These are phyloP conservation scores for Chimonanthus salicifolius DNA, from an alignment of 164 flowering plant species.

Conservation along the genomic window DNA sequence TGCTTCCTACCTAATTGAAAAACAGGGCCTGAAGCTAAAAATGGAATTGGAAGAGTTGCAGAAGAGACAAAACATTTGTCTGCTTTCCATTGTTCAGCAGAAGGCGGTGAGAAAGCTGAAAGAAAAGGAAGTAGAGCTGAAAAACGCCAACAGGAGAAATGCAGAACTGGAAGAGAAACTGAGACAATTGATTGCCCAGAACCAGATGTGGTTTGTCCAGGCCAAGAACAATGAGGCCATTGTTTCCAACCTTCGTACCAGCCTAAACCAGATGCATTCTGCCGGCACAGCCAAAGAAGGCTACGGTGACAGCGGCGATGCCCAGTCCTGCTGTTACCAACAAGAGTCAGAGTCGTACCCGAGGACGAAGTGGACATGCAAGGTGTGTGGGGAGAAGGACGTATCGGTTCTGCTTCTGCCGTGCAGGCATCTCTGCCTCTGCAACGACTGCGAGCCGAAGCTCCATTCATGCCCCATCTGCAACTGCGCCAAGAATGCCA, in stretches of 20 bases:
- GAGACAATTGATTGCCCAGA: conserved; percentile 25
- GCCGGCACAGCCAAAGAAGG: conserved; percentile 19
- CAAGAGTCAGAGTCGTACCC: conserved; percentile 8
- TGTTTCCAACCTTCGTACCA: conserved; percentile 17
- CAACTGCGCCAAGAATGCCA: conserved; percentile 22
- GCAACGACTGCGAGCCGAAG: conserved; percentile 27
- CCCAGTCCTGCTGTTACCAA: conserved; percentile 19
- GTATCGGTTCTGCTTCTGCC: conserved; percentile 28
- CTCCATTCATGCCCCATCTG: conserved; percentile 26
- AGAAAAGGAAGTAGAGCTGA: conserved; percentile 26
- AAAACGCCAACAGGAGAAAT: conserved; percentile 18
- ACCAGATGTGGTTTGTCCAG: conserved; percentile 29
- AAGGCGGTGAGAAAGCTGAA: conserved; percentile 15
- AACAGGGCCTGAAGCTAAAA: conserved; percentile 23
- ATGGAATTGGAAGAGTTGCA: conserved; percentile 18
- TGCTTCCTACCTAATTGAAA: too few relatives aligned
- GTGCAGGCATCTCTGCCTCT: conserved; percentile 33
- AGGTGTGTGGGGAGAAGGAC: conserved; percentile 21
- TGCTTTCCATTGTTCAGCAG: conserved; percentile 16
- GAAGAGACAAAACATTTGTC: conserved; percentile 18
- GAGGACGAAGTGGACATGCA: conserved; percentile 15
- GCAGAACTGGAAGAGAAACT: conserved; percentile 28
- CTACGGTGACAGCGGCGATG: conserved; percentile 29
- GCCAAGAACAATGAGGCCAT: conserved; percentile 29
- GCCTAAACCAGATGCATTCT: conserved; percentile 23